Evolutionary conservation across 345 rosid species (phyloP).

Genomic region (Lepidium africanum): DNA sequence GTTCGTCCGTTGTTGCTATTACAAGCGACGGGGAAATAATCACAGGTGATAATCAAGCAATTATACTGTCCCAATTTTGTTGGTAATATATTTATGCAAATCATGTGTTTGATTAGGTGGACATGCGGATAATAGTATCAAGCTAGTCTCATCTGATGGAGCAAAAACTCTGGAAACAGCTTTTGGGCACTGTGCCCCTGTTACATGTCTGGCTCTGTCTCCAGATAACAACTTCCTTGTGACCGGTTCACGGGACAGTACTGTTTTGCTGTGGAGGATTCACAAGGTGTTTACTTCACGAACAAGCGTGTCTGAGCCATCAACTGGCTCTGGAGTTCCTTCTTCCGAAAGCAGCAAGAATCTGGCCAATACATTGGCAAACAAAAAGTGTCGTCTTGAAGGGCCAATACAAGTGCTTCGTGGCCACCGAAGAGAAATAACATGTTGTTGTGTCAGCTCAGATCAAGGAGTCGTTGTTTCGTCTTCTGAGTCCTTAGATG

Average conservation of each 20-base stretch:
- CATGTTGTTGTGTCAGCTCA: constrained; percentile 78
- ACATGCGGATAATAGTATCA: constrained; percentile 87
- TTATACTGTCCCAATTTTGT: not conserved
- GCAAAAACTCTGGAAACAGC: constrained; percentile 91
- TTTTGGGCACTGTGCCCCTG: constrained; percentile 87
- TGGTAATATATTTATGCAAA: not conserved
- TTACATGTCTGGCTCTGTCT: constrained; percentile 87
- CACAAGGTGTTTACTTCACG: constrained; percentile 49
- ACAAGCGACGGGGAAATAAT: constrained; percentile 73
- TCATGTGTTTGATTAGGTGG: constrained; percentile 50
- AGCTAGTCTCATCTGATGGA: constrained; percentile 77
- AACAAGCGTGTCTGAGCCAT: constrained; percentile 48
- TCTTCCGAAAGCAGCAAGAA: constrained; percentile 38
- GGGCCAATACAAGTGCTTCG: constrained; percentile 94
- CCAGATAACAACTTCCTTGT: constrained; percentile 79
- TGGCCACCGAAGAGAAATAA: constrained; percentile 72
- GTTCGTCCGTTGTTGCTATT: constrained; percentile 71
- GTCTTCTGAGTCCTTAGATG: constrained; percentile 57
- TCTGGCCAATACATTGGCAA: constrained; percentile 42
- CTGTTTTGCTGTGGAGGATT: constrained; percentile 87
- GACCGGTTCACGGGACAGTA: constrained; percentile 83
- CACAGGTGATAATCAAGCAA: constrained; percentile 48
- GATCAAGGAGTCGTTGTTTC: constrained; percentile 86
- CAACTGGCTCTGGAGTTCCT: constrained; percentile 38
- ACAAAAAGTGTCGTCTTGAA: constrained; percentile 64